Conservation (phyloP, 306 rosid genomes). For the Cucumis cinereus region DNA sequence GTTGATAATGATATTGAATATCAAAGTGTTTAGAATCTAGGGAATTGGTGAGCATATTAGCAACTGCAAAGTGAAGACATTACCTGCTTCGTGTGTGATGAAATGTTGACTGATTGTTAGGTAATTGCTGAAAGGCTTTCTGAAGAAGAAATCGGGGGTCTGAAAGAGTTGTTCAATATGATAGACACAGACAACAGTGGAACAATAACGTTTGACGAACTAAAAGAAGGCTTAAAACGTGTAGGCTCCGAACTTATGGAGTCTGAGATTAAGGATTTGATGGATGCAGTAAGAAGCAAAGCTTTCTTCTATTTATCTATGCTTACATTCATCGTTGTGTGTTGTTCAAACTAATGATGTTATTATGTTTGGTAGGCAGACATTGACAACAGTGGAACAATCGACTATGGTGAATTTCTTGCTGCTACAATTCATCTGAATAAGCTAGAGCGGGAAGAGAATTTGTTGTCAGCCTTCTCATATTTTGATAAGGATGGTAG, state of each 20-base stretch:
- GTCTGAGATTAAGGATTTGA: constrained; percentile 36
- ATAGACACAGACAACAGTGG: constrained; percentile 40
- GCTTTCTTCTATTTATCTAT: neutral
- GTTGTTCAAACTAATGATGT: neutral
- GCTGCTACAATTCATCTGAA: constrained; percentile 42
- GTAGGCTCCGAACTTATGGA: constrained; percentile 42
- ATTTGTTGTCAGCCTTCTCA: constrained; percentile 28
- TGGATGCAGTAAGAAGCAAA: constrained; percentile 26
- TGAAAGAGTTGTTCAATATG: constrained; percentile 39
- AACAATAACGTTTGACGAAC: constrained; percentile 35
- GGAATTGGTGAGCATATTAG: neutral
- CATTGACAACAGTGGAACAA: constrained; percentile 34
- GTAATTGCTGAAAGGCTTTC: constrained; percentile 38
- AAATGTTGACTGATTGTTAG: neutral
- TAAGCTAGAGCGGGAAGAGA: constrained; percentile 40
- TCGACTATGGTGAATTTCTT: constrained; percentile 39
- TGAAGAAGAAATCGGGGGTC: constrained; percentile 40
- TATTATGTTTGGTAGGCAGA: constrained; percentile 23
- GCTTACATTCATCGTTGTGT: neutral
- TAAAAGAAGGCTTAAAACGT: constrained; percentile 27
- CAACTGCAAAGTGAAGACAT: neutral
- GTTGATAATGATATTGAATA: neutral
- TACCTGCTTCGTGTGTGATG: neutral
- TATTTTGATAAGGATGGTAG: constrained; percentile 43
- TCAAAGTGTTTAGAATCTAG: neutral